Evolutionary conservation across 2,329 filamentous ascomycete species (phyloP).

Genomic region (Sclerotinia subarctica): DNA sequence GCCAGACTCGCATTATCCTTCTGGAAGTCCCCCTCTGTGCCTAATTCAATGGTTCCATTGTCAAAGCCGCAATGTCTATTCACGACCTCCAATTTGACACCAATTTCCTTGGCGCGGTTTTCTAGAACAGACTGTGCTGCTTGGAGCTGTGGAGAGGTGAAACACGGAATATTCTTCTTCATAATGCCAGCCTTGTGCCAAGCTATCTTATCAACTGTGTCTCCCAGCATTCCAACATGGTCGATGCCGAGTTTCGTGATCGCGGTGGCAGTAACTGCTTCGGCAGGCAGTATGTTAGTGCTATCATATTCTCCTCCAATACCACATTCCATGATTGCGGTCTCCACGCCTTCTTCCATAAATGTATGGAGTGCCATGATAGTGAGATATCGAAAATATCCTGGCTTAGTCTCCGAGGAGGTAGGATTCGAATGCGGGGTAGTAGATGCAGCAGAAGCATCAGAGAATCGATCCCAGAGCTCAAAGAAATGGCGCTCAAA

Average conservation of each 20-base stretch:
- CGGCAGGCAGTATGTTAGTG: conserved; percentile 72
- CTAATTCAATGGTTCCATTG: conserved; percentile 45
- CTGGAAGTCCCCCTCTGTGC: conserved; percentile 54
- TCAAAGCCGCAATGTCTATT: conserved; percentile 40
- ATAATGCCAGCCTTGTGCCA: conserved; percentile 93
- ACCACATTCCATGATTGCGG: conserved; percentile 85
- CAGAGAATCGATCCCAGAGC: conserved; percentile 57
- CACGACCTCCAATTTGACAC: conserved; percentile 28
- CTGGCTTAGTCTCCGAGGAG: conserved; percentile 57
- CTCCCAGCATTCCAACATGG: conserved; percentile 76
- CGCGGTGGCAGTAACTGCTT: conserved; percentile 58
- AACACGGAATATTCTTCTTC: conserved; percentile 62
- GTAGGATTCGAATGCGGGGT: conserved; percentile 25
- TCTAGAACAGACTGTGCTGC: conserved; percentile 58
- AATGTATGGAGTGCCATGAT: conserved; percentile 86
- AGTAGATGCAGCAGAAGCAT: conserved; percentile 32
- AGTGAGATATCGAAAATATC: conserved; percentile 90
- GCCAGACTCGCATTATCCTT: conserved; percentile 59
- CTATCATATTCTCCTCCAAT: conserved; percentile 93
- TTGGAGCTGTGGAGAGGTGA: conserved; percentile 57
- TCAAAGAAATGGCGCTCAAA: conserved; percentile 67
- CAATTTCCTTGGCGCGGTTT: conserved; percentile 50
- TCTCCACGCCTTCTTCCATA: conserved; percentile 68
- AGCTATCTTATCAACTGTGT: conserved; percentile 75
- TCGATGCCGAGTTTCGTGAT: conserved; percentile 83